Base-by-base conservation (phyloP, 179 eudicot genomes). In the Corrigiola litoralis region DNA sequence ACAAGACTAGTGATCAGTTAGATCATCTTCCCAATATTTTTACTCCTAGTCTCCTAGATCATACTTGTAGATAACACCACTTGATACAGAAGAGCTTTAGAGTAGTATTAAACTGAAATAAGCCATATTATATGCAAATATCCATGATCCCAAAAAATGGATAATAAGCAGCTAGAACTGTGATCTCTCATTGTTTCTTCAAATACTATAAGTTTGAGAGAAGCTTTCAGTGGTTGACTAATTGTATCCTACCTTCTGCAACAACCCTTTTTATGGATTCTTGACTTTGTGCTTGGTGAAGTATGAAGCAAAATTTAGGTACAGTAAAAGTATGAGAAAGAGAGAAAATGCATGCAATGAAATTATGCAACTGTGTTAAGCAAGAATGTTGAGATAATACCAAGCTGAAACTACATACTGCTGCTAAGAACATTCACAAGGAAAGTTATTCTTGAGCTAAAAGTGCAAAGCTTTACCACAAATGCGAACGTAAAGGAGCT, bases 391-490 rank as follows among this genome's bases (percentile, higher is more conserved):
- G 63, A 57, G 46, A 65, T 58, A 17, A 71, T 57, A 32, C 66
- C 48, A 58, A 65, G 45, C 53, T 57, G 42, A 50, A 46, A 64
- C 46, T 5, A 49, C 44, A 38, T 2, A 49, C 9, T 63, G 55
- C 24, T 56, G 63, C 51, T 20, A 38, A 71, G 59, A 71, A 72
- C 75, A 72, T 72, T 65, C 70, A 72, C 9, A 70, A 34, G 18
- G 37, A 49, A 56, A 47, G 59, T 23, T 27, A 72, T 61, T 54
- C 47, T 46, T 23, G 49, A 41, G 49, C 28, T 49, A 58, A 75
- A 65, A 65, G 74, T 66, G 63, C 4, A 52, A 24, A 41, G 48
- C 71, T 71, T 77, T 72, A 72, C 80, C 73, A 72, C 50, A 69
- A 77, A 41, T 58, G 63, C 32, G 50, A 32, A 51, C 14, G 14